Evolutionary conservation across 768 basidiomycete species (phyloP).

Genomic region (Tephrocybe sp.): DNA sequence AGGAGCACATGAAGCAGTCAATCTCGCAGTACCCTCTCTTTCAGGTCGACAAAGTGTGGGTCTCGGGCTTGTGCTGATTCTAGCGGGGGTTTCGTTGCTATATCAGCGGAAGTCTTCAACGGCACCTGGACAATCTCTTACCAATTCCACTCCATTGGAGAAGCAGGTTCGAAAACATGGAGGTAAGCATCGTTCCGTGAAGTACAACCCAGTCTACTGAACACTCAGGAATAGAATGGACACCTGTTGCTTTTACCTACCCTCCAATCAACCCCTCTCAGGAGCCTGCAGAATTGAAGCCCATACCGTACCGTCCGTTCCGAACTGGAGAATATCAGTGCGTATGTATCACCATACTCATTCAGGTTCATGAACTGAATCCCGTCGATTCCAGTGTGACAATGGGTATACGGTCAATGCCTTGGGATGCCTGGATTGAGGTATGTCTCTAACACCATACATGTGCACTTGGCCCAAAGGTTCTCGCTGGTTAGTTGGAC

Average conservation of each 20-base stretch:
- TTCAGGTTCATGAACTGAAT: neutral
- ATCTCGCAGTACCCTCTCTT: no score
- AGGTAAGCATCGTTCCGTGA: conserved; percentile 4
- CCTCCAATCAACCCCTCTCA: conserved; percentile 46
- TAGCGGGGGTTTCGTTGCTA: neutral
- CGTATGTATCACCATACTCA: conserved; percentile 20
- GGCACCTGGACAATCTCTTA: neutral
- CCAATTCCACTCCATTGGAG: neutral
- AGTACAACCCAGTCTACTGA: neutral
- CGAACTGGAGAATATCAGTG: conserved; percentile 64
- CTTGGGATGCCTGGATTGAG: conserved; percentile 75
- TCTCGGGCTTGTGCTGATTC: no score
- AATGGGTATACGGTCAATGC: conserved; percentile 42
- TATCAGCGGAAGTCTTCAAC: neutral
- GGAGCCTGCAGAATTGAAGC: conserved; percentile 44
- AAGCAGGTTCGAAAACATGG: conserved; percentile 11
- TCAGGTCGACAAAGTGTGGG: no score
- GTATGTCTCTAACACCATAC: conserved; percentile 28
- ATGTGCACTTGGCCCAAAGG: neutral
- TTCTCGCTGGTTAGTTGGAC: conserved; percentile 46
- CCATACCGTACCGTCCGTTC: conserved; percentile 67
- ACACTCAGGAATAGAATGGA: conserved; percentile 44
- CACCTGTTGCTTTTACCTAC: conserved; percentile 48
- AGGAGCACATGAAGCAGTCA: no score
- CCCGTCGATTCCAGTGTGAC: conserved; percentile 17